phyloP scores from a whole-genome alignment of 2,329 filamentous ascomycete genomes.

The Trichophaea hybrida region DNA sequence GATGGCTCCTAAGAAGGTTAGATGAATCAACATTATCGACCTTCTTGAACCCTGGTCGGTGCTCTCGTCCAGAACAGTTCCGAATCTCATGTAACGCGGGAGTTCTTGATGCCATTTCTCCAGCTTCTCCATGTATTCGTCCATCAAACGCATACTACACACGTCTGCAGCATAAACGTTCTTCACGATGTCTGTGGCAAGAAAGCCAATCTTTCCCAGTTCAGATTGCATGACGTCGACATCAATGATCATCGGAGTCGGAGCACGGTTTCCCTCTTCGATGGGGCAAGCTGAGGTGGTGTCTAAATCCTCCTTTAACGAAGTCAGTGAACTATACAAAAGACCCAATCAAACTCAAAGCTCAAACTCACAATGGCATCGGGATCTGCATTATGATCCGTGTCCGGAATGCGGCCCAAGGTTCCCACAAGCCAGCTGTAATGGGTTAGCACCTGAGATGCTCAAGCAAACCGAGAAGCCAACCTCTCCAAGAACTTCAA shows the following conservation, averaged over 20 bases:
- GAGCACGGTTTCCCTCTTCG: background rate
- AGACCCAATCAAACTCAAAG: background rate
- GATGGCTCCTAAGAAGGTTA: background rate
- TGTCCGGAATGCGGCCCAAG: background rate
- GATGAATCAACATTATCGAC: background rate
- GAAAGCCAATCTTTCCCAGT: conserved; percentile 1
- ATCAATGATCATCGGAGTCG: background rate
- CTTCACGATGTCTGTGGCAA: background rate
- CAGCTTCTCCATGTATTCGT: background rate
- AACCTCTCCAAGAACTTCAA: conserved; percentile 2
- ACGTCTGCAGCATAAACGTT: background rate
- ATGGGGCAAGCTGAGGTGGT: background rate
- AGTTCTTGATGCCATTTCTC: background rate
- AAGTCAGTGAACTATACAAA: background rate
- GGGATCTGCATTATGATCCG: background rate
- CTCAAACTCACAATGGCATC: background rate
- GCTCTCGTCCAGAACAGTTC: background rate
- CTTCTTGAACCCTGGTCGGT: background rate
- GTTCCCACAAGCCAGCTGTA: background rate
- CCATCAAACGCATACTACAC: background rate
- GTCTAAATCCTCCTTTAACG: background rate
- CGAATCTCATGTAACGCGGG: background rate
- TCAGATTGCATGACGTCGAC: background rate
- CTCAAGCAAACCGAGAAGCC: background rate
- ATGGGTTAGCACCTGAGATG: background rate